Evolutionary conservation across 2,329 filamentous ascomycete genomes (phyloP).

Genomic region (Colletotrichum limetticola): DNA sequence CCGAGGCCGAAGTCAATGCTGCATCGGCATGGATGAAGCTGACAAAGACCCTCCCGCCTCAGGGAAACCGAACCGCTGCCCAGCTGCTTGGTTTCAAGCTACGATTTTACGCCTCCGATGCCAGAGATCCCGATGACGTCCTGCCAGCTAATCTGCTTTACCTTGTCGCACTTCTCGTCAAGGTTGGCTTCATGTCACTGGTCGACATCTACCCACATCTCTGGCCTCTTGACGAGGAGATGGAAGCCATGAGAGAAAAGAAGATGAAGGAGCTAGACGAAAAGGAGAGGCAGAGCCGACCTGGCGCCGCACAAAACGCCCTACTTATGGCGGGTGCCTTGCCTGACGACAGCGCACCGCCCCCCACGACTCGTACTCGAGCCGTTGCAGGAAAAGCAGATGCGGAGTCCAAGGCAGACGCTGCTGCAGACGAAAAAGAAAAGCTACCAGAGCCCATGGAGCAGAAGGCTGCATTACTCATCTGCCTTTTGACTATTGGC

Average conservation of each 20-base stretch:
- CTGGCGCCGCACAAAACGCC: slow-evolving; percentile 82
- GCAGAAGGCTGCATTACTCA: slow-evolving; percentile 87
- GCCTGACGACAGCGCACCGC: slow-evolving; percentile 78
- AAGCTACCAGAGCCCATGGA: slow-evolving; percentile 79
- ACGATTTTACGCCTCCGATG: slow-evolving; percentile 88
- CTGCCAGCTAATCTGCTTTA: slow-evolving; percentile 94
- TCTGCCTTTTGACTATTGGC: slow-evolving; percentile 88
- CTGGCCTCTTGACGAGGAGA: slow-evolving; percentile 84
- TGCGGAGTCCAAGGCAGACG: slow-evolving; percentile 60
- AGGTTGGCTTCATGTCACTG: slow-evolving; percentile 95
- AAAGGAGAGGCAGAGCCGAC: slow-evolving; percentile 76
- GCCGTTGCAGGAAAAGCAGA: slow-evolving; percentile 65
- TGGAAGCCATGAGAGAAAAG: slow-evolving; percentile 78
- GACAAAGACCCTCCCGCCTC: slow-evolving; percentile 84
- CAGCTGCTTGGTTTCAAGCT: slow-evolving; percentile 97
- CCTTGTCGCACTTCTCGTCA: slow-evolving; percentile 90
- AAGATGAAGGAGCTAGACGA: slow-evolving; percentile 82
- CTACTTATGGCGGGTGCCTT: slow-evolving; percentile 88
- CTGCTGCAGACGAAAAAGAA: slow-evolving; percentile 59
- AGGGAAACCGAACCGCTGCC: slow-evolving; percentile 90
- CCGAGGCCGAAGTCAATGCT: slow-evolving; percentile 62
- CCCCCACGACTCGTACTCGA: slow-evolving; percentile 55
- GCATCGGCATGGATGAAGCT: slow-evolving; percentile 80
- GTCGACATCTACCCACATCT: slow-evolving; percentile 92
- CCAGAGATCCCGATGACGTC: slow-evolving; percentile 78